Evolutionary conservation across 306 rosid species (phyloP).

Genomic region (Malus orientalis): DNA sequence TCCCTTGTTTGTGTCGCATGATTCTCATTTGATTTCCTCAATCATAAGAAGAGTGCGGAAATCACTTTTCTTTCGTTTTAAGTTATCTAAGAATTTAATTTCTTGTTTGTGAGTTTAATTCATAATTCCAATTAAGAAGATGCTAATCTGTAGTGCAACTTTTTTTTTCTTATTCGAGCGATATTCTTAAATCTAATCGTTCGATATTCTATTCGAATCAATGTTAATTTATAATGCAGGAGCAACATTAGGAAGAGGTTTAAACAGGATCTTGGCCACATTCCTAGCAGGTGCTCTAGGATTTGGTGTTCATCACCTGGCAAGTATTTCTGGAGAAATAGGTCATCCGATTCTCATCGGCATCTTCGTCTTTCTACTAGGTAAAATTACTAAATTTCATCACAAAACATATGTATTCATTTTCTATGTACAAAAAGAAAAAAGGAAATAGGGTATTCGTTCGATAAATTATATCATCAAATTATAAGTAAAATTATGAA

Average conservation of each 20-base stretch:
- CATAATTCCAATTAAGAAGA: background rate
- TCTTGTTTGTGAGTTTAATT: background rate
- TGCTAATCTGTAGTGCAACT: background rate
- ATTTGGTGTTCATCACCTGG: constrained; percentile 20
- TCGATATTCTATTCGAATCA: too few relatives aligned
- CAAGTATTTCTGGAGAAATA: constrained; percentile 10
- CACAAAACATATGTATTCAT: background rate
- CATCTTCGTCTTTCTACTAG: constrained; percentile 9
- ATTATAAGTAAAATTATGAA: background rate
- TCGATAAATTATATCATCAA: background rate
- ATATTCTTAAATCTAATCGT: background rate
- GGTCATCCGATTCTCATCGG: constrained; percentile 21
- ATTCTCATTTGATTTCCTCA: background rate
- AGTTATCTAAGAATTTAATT: background rate
- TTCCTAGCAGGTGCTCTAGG: constrained; percentile 25
- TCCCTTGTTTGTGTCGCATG: background rate
- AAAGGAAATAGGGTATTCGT: too few relatives aligned
- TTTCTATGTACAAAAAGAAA: too few relatives aligned
- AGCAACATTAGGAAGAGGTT: constrained; percentile 32
- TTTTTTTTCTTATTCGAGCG: too few relatives aligned
- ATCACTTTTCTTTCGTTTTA: background rate
- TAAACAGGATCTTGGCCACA: constrained; percentile 33
- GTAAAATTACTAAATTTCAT: background rate
- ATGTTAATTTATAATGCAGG: constrained; percentile 3
- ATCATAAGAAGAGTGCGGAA: too few relatives aligned